Evolutionary conservation across 2,329 filamentous ascomycete genomes (phyloP).

Genomic region (Phyllosticta ampelicida): DNA sequence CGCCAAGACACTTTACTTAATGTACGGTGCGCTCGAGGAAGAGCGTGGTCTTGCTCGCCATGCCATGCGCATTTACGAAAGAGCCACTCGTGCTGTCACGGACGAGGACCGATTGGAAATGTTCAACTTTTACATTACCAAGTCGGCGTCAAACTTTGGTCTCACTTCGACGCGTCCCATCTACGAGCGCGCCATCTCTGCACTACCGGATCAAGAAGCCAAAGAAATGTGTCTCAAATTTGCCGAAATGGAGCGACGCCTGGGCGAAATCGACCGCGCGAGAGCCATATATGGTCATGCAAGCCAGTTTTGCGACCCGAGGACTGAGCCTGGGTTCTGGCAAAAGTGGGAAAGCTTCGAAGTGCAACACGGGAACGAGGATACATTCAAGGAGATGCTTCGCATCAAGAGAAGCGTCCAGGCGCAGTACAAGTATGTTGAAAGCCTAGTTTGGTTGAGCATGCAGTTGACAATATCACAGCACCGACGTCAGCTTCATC

Average conservation of each 20-base stretch:
- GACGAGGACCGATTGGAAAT: constrained; percentile 93
- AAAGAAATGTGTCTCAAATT: constrained; percentile 99
- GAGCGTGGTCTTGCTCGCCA: constrained; percentile 88
- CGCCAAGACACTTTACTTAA: constrained; percentile 88
- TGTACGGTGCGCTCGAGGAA: constrained; percentile 97
- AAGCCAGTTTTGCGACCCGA: constrained; percentile 92
- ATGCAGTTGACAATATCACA: constrained; percentile 27
- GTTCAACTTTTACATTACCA: constrained; percentile 99
- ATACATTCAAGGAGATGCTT: constrained; percentile 99
- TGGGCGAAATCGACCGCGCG: constrained; percentile 90
- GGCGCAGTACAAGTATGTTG: constrained; percentile 77
- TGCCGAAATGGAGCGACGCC: constrained; percentile 84
- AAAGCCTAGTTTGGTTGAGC: not conserved
- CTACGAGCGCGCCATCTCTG: constrained; percentile 89
- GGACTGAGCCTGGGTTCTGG: constrained; percentile 87
- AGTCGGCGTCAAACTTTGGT: constrained; percentile 95
- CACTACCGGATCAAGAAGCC: constrained; percentile 85
- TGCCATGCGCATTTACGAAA: constrained; percentile 98
- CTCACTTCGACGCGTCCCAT: constrained; percentile 89
- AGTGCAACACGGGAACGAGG: constrained; percentile 95
- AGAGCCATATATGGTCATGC: constrained; percentile 93
- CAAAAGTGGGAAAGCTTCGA: constrained; percentile 95
- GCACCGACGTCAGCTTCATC: constrained; percentile 96
- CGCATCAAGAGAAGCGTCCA: constrained; percentile 95
- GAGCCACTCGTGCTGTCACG: constrained; percentile 84